These are phyloP conservation scores for Medakamo hakoo DNA, from an alignment of 139 green algal genomes.

Conservation along the genomic window DNA sequence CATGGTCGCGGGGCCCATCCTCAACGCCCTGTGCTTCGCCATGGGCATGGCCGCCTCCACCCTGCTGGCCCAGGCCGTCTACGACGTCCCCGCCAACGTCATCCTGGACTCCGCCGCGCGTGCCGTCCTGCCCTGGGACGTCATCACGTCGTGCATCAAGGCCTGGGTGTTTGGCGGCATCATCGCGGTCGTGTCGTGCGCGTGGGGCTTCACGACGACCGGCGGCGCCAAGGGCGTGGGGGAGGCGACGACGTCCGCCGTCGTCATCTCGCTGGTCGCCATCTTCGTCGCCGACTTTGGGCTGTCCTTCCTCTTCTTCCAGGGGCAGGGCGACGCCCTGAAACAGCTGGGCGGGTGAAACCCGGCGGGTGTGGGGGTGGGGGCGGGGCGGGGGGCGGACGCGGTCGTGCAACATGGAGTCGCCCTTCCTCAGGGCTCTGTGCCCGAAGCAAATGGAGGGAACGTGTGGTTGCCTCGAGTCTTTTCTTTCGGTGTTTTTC, in stretches of 20 bases:
- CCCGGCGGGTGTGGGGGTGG: too few relatives aligned
- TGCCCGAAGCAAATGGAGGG: not conserved
- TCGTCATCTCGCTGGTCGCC: constrained; percentile 90
- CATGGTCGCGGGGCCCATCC: constrained; percentile 80
- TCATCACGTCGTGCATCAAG: constrained; percentile 81
- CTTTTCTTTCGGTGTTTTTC: not conserved
- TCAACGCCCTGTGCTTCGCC: constrained; percentile 93
- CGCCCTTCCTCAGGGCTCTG: too few relatives aligned
- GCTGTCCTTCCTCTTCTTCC: constrained; percentile 91
- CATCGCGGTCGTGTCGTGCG: constrained; percentile 76
- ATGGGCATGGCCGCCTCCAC: constrained; percentile 82
- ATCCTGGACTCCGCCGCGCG: constrained; percentile 82
- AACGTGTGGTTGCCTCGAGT: not conserved
- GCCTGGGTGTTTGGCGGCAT: constrained; percentile 81
- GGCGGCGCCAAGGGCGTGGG: constrained; percentile 98
- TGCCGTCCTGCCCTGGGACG: constrained; percentile 69
- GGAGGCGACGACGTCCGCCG: constrained; percentile 86
- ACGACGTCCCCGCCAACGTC: constrained; percentile 79
- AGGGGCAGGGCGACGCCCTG: constrained; percentile 56
- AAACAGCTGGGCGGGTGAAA: constrained; percentile 30
- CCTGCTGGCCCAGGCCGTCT: constrained; percentile 83
- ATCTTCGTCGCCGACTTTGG: constrained; percentile 98
- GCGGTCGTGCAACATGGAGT: too few relatives aligned
- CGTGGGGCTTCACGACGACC: constrained; percentile 93
- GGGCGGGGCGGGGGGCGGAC: too few relatives aligned